These are phyloP conservation scores for Annulohypoxylon truncatum DNA, from an alignment of 2,329 filamentous ascomycete species.

Conservation along the genomic window DNA sequence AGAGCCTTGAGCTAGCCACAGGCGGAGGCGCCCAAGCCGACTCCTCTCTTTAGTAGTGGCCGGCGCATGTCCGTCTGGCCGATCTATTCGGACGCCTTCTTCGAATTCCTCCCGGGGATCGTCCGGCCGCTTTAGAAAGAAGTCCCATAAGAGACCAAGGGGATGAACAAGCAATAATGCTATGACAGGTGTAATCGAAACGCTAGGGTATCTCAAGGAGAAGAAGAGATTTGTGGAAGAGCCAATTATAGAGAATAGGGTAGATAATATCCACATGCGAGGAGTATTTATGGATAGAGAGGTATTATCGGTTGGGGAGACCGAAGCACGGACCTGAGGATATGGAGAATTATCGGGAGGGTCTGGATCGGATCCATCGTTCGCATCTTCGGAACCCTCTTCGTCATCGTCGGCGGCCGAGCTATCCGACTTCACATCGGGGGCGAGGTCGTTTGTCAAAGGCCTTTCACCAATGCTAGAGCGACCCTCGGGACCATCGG, in stretches of 20 bases:
- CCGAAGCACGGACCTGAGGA: constrained; percentile 82
- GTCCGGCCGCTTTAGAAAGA: constrained; percentile 69
- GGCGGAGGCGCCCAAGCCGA: constrained; percentile 62
- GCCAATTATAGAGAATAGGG: constrained; percentile 82
- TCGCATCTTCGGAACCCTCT: constrained; percentile 53
- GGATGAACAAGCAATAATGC: constrained; percentile 86
- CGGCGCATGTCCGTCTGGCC: constrained; percentile 20
- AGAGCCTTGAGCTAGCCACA: constrained; percentile 81
- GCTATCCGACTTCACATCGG: constrained; percentile 54
- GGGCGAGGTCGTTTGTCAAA: constrained; percentile 59
- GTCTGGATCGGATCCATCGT: constrained; percentile 57
- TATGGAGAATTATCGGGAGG: constrained; percentile 79
- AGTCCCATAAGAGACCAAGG: constrained; percentile 83
- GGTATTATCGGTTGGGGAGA: constrained; percentile 79
- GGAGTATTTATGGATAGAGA: constrained; percentile 87
- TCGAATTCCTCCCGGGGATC: constrained; percentile 67
- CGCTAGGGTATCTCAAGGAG: constrained; percentile 88
- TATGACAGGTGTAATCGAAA: constrained; percentile 90
- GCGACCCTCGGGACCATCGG: constrained; percentile 65
- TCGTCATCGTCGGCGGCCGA: constrained; percentile 45
- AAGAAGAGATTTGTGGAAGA: constrained; percentile 91
- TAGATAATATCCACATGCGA: constrained; percentile 86
- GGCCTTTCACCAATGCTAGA: constrained; percentile 63
- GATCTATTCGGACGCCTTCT: constrained; percentile 59
- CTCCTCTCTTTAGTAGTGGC: constrained; percentile 43